phyloP scores from a whole-genome alignment of 1,284 basidiomycete genomes.

The Heterobasidion parviporum region DNA sequence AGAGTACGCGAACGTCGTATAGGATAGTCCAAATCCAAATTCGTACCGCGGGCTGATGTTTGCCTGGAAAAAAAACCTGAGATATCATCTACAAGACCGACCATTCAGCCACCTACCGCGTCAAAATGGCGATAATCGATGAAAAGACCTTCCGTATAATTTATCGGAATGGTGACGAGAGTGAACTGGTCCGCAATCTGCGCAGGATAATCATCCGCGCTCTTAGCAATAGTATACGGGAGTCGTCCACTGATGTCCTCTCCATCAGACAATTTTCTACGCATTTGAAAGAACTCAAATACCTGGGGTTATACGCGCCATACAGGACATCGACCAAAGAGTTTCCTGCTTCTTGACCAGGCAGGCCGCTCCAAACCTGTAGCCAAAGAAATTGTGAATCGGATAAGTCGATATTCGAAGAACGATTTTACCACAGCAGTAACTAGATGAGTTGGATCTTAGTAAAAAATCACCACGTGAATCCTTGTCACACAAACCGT shows the following conservation, averaged over 20 bases:
- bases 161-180: constrained; percentile 24
- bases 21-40: constrained; percentile 54
- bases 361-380: constrained; percentile 51
- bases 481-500: constrained; percentile 21
- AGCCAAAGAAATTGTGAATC: background rate
- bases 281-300: constrained; percentile 25
- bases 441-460: constrained; percentile 17
- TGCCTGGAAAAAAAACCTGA: constrained; percentile 19
- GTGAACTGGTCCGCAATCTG: constrained; percentile 27
- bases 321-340: constrained; percentile 53
- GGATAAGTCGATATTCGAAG: background rate
- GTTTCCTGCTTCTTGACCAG: constrained; percentile 70
- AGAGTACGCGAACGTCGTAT: constrained; percentile 55
- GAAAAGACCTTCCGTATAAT: constrained; percentile 45
- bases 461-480: constrained; percentile 7
- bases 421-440: constrained; percentile 36
- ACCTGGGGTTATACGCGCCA: constrained; percentile 59
- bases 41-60: constrained; percentile 48
- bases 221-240: constrained; percentile 56
- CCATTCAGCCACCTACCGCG: constrained; percentile 16
- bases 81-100: constrained; percentile 7
- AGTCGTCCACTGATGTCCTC: constrained; percentile 26
- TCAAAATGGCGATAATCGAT: constrained; percentile 67
- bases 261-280: constrained; percentile 3
- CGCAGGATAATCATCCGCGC: constrained; percentile 46